Evolutionary conservation across 2,329 filamentous ascomycete species (phyloP).

Genomic region (Emmonsiellopsis sp.): DNA sequence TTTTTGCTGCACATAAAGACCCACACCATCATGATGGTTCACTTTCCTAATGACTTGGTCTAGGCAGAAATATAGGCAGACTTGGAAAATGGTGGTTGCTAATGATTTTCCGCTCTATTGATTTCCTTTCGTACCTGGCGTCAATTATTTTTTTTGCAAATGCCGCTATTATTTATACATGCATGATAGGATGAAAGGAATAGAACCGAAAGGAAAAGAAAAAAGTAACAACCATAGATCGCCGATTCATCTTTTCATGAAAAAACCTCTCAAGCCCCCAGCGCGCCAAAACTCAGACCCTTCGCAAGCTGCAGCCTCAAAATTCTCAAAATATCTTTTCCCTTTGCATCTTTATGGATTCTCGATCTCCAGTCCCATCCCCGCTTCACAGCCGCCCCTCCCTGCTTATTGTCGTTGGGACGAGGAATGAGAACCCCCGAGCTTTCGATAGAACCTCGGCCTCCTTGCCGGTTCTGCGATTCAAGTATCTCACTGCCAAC

Average conservation of each 20-base stretch:
- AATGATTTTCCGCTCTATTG: too few species aligned
- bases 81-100: too few species aligned
- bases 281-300: constrained; percentile 48
- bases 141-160: not conserved
- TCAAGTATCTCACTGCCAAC: constrained; percentile 65
- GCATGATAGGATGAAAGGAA: not conserved
- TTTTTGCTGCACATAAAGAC: too few species aligned
- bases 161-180: not conserved
- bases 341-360: constrained; percentile 49
- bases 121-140: too few species aligned
- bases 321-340: constrained; percentile 60
- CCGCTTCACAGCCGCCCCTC: constrained; percentile 38
- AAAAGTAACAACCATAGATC: not conserved
- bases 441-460: constrained; percentile 40
- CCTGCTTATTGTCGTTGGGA: constrained; percentile 13
- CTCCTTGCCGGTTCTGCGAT: constrained; percentile 22
- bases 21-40: too few species aligned
- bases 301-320: constrained; percentile 64
- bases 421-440: constrained; percentile 40
- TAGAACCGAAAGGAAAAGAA: not conserved
- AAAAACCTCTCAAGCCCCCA: constrained; percentile 13
- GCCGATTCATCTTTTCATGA: constrained; percentile 5
- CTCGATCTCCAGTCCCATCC: constrained; percentile 65
- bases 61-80: too few species aligned
- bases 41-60: too few species aligned